Conservation (phyloP, 176 grass and related monocot species). For the Secale cereale region DNA sequence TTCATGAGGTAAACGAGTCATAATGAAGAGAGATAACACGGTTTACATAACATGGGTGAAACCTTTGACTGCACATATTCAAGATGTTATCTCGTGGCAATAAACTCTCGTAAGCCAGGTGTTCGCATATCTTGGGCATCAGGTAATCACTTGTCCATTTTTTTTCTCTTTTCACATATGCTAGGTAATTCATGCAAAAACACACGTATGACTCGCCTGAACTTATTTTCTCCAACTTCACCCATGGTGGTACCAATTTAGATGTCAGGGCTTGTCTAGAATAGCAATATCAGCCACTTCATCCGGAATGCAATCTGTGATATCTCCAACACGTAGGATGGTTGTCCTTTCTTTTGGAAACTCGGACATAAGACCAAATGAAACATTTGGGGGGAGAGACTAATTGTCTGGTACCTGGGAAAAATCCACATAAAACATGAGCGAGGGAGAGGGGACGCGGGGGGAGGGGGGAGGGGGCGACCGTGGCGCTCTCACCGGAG, state of each 20-base stretch:
- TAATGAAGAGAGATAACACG: neutral
- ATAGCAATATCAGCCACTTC: constrained; percentile 83
- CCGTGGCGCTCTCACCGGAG: too few species aligned
- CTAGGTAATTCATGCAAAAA: constrained; percentile 90
- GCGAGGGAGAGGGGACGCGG: too few species aligned
- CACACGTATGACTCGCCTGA: constrained; percentile 68
- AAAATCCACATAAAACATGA: too few species aligned
- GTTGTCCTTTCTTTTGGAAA: constrained; percentile 89
- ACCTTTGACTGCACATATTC: neutral
- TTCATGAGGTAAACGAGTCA: neutral
- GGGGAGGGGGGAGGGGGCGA: too few species aligned
- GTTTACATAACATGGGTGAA: neutral
- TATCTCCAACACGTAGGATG: constrained; percentile 80
- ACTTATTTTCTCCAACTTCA: constrained; percentile 88
- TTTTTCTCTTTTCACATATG: constrained; percentile 89
- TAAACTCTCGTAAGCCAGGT: constrained; percentile 82
- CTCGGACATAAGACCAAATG: constrained; percentile 24
- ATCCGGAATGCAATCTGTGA: constrained; percentile 75
- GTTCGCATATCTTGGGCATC: constrained; percentile 47
- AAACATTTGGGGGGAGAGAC: too few species aligned
- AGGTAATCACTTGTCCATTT: constrained; percentile 67
- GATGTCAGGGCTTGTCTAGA: constrained; percentile 86
- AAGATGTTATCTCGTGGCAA: constrained; percentile 79
- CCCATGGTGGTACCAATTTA: constrained; percentile 93
- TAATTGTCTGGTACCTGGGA: too few species aligned